phyloP scores from a whole-genome alignment of 2,329 filamentous ascomycete species.

The Hymenoscyphus albidus region DNA sequence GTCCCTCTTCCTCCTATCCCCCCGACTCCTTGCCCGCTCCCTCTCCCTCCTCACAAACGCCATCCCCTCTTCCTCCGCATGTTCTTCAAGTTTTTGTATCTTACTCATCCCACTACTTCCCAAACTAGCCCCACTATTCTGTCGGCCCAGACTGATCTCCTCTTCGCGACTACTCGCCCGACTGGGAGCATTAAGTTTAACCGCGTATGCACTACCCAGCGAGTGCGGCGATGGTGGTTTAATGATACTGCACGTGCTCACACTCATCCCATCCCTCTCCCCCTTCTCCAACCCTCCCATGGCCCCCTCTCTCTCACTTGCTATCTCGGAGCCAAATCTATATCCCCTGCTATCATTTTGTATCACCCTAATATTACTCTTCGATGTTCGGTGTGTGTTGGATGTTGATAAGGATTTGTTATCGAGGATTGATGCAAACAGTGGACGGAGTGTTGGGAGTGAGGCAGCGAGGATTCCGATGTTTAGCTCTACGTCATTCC shows the following conservation, averaged over 20 bases:
- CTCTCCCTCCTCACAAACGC: conserved; percentile 7
- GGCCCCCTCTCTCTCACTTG: neutral
- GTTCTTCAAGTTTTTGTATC: conserved; percentile 8
- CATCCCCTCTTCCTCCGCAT: conserved; percentile 3
- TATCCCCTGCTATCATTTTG: neutral
- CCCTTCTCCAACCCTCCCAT: neutral
- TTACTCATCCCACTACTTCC: conserved; percentile 4
- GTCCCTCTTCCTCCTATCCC: neutral
- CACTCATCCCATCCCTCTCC: neutral
- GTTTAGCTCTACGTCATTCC: conserved; percentile 44
- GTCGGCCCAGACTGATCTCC: conserved; percentile 5
- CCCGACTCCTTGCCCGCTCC: conserved; percentile 14
- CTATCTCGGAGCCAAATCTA: neutral
- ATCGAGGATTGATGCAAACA: conserved; percentile 37
- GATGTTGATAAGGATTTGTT: conserved; percentile 10
- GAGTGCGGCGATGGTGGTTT: neutral
- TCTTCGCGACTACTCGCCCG: neutral
- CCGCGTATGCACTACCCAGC: neutral
- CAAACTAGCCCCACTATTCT: conserved; percentile 9
- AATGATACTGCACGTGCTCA: neutral
- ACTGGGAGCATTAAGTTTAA: neutral
- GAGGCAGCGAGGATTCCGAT: conserved; percentile 43
- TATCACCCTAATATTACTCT: neutral
- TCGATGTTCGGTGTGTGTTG: neutral
- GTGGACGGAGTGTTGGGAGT: conserved; percentile 41